Evolutionary conservation across 2,329 filamentous ascomycete genomes (phyloP).

Genomic region (Colletotrichum navitas): DNA sequence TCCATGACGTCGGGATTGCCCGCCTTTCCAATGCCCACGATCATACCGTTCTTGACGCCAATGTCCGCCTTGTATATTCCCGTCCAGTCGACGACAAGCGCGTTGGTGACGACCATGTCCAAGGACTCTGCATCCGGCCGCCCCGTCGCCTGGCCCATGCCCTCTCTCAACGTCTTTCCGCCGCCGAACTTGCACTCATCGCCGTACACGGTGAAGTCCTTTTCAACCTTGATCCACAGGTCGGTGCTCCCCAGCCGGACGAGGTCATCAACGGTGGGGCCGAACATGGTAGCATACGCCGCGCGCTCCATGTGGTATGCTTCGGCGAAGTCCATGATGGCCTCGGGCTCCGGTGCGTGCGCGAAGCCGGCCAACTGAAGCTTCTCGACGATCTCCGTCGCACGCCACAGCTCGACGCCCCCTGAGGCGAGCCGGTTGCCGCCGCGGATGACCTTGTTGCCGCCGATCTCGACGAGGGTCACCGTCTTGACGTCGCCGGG

Average conservation of each 20-base stretch:
- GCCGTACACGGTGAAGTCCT: conserved; percentile 85
- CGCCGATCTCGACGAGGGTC: conserved; percentile 88
- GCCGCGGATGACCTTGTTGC: conserved; percentile 82
- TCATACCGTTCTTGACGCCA: conserved; percentile 88
- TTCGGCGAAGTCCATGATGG: conserved; percentile 66
- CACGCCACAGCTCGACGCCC: conserved; percentile 72
- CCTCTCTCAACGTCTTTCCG: conserved; percentile 92
- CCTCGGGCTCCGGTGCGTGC: conserved; percentile 76
- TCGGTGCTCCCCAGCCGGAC: conserved; percentile 86
- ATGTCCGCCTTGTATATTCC: conserved; percentile 98
- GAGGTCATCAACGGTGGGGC: conserved; percentile 89
- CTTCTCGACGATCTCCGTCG: conserved; percentile 74
- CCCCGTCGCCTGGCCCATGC: conserved; percentile 93
- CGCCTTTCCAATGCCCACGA: conserved; percentile 91
- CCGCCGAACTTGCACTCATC: conserved; percentile 97
- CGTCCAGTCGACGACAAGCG: conserved; percentile 88
- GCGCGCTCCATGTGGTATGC: conserved; percentile 79
- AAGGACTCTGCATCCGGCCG: conserved; percentile 78
- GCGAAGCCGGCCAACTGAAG: conserved; percentile 82
- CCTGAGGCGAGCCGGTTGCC: conserved; percentile 86
- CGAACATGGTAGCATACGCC: conserved; percentile 90
- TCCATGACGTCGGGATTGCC: conserved; percentile 99
- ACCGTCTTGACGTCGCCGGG: conserved; percentile 94
- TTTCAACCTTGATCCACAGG: conserved; percentile 91
- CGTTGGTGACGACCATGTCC: conserved; percentile 90